Evolutionary conservation across 2,329 filamentous ascomycete genomes (phyloP), one percentile per base, ranked within the genome.

Genomic region (Pseudofabraea citricarpa): DNA sequence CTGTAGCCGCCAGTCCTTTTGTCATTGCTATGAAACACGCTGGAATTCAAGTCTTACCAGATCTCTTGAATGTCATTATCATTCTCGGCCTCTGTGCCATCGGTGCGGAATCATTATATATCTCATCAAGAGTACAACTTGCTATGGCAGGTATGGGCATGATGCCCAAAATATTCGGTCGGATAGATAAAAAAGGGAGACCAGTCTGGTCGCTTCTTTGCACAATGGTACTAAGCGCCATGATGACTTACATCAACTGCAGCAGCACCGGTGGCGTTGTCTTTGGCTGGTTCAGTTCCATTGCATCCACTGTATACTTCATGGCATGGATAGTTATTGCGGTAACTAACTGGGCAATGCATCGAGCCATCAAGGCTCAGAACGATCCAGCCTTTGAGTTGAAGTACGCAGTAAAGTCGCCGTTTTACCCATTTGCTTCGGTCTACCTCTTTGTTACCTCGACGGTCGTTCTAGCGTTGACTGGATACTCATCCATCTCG

Each of bases 191-290:
- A 15, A 20, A 22, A 21, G 35, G 35, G 5, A 18, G 35, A n/a
- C 35, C 35, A 7, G 15, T 37, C 12, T 37, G 21, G 18, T 37
- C 35, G 4, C 21, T 37, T 6, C 35, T 37, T 22, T 37, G 35
- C 21, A 37, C 35, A 6, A 37, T 37, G 35, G 18, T 22, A n/a
- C 35, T 37, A 10, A 37, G 35, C 23, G 35, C 35, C 9, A 37
- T 37, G 35, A 37, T 37, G 19, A 22, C 35, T n/a, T 37, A 37
- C 15, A 37, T 37, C 35, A 37, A 37, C 35, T 37, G 35, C 35
- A 22, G 19, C 6, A 37, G 35, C 21, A 37, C 35, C 8, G 35
- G 35, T 6, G 35, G 35, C 35, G 5, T 37, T 13, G 35, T 37
- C 12, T 37, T 37, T 13, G 21, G 10, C 10, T 37, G 35, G 35